Conservation (phyloP, 2,329 filamentous ascomycete genomes). For the Chaetomium globosum region DNA sequence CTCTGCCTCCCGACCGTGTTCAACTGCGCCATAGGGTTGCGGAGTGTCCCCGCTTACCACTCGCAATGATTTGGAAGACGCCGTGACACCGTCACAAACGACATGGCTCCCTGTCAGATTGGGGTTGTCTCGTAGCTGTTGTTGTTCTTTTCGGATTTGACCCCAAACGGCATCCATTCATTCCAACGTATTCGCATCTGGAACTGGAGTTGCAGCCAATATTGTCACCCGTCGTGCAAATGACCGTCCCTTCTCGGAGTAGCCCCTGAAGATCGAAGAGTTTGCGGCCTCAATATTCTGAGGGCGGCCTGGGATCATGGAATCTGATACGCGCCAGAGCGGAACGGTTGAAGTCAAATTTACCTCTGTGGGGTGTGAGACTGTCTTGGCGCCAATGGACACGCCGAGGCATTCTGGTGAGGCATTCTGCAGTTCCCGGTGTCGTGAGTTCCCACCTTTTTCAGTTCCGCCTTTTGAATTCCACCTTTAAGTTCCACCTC, state of each 20-base stretch:
- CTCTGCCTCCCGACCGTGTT: background rate
- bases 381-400: background rate
- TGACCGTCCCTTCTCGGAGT: background rate
- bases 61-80: background rate
- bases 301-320: background rate
- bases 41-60: background rate
- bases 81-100: background rate
- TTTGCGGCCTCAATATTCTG: background rate
- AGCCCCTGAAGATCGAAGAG: background rate
- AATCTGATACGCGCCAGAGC: background rate
- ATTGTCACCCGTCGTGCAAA: background rate
- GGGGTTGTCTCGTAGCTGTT: background rate
- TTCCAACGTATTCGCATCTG: background rate
- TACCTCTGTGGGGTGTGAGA: conserved; percentile 4
- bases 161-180: background rate
- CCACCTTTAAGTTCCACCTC: background rate
- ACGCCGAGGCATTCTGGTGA: conserved; percentile 3
- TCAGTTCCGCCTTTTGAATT: no score
- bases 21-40: background rate
- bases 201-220: background rate
- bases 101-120: no score
- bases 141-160: background rate
- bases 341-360: conserved; percentile 11
- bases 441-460: no score
- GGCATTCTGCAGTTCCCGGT: background rate